These are phyloP conservation scores for Aspergillus coremiiformis DNA, from an alignment of 495 filamentous ascomycete genomes.

Conservation along the genomic window DNA sequence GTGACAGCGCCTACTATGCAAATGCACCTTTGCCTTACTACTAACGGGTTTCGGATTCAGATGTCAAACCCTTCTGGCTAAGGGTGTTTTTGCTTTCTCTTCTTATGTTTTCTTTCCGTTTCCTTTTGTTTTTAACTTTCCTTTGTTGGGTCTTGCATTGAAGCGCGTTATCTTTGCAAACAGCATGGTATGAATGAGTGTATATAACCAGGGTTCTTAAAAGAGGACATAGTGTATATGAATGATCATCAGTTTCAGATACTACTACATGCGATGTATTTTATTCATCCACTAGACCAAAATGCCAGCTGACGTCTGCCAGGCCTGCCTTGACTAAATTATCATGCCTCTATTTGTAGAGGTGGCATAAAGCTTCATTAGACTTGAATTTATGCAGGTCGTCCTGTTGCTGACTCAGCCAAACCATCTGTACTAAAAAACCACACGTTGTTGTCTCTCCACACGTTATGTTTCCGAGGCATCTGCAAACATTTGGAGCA, in stretches of 20 bases:
- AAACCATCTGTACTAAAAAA: conserved; percentile 1
- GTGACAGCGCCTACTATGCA: conserved; percentile 24
- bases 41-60: conserved; percentile 9
- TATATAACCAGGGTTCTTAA: neutral
- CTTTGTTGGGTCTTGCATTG: neutral
- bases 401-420: conserved; percentile 4
- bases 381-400: neutral
- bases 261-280: neutral
- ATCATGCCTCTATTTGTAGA: neutral
- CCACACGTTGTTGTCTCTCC: too few species aligned
- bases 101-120: neutral
- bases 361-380: neutral
- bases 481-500: too few species aligned
- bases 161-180: neutral
- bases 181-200: neutral
- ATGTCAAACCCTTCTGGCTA: neutral
- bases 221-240: neutral
- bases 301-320: too few species aligned
- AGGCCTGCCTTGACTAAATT: too few species aligned
- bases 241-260: neutral
- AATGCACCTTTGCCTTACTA: conserved; percentile 20
- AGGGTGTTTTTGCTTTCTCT: neutral
- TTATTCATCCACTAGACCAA: too few species aligned
- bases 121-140: neutral
- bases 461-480: neutral